Base-by-base conservation (phyloP, 73 alveolate species). In the Diophrys appendiculata region DNA sequence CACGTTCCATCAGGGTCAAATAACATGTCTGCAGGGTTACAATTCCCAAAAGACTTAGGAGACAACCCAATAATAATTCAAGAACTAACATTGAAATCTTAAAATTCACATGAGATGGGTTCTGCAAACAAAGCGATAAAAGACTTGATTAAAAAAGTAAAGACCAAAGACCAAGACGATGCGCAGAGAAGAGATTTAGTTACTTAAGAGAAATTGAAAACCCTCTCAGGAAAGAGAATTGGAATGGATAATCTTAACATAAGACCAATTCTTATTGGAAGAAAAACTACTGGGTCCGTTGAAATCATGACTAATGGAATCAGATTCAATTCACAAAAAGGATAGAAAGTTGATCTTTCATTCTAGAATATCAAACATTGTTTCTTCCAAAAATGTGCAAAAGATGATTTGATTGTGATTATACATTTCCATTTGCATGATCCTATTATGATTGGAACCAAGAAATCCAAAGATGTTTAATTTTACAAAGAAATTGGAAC, bases 221-320 rank as follows among this genome's bases (percentile, higher is more conserved):
- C 60, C 5, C 18, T 43, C 60, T 18, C 5, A 43, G 92, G 94
- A 75, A 93, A 93, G 78, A 94, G 89, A 78, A 92, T 94, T 34
- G 69, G 72, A 35, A 85, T 96, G 76, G 95, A 88, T 31, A 92
- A 94, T 69, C 76, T 96, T 53, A 88, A 76, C 68, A 92, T 96
- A 29, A 91, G 97, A 68, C 98, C 98, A 1, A 82, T 93, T 35
- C 83, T 94, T 52, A 88, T 90, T 29, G 91, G 95, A 35, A 91
- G 95, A 68, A 96, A 96, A 82, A 88, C 93, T 29, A 83, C 86
- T 54, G 99, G 99, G 11, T 80, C 76, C 53, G 76, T 96, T 29
- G 98, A 96, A 82, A 94, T 96, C 23, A 98, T 94, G 79, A 43
- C 80, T 70, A 96, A 96, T 87, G 98, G 99, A 52, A 88, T 96